Base-by-base conservation (phyloP, 1,284 basidiomycete species). In the Chalciporus sp. region DNA sequence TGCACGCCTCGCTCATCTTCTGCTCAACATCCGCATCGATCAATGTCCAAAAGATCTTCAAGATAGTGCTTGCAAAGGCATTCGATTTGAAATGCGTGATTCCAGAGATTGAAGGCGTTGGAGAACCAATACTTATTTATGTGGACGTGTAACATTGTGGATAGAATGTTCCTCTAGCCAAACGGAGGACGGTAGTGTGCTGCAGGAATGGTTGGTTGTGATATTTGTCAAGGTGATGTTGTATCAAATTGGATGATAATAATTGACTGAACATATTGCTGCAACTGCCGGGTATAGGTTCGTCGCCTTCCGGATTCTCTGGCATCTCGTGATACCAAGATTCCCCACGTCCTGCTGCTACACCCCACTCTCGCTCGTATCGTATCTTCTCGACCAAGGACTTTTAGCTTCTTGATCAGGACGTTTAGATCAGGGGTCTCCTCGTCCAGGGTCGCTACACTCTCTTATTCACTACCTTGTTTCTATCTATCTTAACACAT, bases 31-130 rank as follows among this genome's bases (percentile, higher is more conserved):
- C 92, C 39, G 94, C 95, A 62, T 94, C 94, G 56, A 97, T 98
- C 78, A 98, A 99, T 72, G 95, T 99, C 50, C 96, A 98, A 80
- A 97, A 98, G 82, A 98, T 98, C 64, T 98, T 98, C 86, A 97
- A 98, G 80, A 95, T 95, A 72, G 90, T 95, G 42, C 81, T 94
- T 48, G 90, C 90, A 50, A 93, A 94, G 70, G 91, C 92, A 29
- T 94, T 94, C 65, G 92, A 93, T 73, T 79, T 90, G 56, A 93
- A 97, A 83, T 96, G 94, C 69, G 94, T 96, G 58, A 95, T 98
- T 64, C 94, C 95, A 39, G 95, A 98, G 76, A 96, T 97, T 61
- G 92, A 95, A 69, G 92, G 92, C 51, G 89, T 94, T 41, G 94
- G 95, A 57, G 94, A 96, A 74, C 95, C 95, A 20, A 82, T 97